Conservation (phyloP, 2,329 filamentous ascomycete genomes). For the Aspergillus chevalieri region DNA sequence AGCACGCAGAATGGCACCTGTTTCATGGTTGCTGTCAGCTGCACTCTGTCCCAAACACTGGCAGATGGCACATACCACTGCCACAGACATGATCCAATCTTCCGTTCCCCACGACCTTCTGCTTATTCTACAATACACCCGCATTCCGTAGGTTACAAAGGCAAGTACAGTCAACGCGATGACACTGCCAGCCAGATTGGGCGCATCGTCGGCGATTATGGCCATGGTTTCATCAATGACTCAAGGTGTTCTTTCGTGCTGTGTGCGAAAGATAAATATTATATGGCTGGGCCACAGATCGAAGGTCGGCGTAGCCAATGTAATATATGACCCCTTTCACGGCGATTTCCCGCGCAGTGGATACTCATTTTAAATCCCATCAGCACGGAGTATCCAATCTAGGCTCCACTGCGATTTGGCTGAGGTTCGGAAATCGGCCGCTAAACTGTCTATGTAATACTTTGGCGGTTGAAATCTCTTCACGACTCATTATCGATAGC, state of each 20-base stretch:
- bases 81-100: conserved; percentile 20
- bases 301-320: background rate
- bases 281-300: background rate
- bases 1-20: conserved; percentile 16
- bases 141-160: conserved; percentile 12
- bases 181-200: conserved; percentile 14
- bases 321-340: background rate
- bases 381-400: too few species aligned
- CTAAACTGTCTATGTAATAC: too few species aligned
- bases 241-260: background rate
- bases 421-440: too few species aligned
- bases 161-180: conserved; percentile 16
- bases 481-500: too few species aligned
- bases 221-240: conserved; percentile 8
- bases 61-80: conserved; percentile 9
- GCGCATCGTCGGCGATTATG: conserved; percentile 14
- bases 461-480: too few species aligned
- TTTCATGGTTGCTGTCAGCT: background rate
- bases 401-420: too few species aligned
- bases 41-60: background rate
- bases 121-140: conserved; percentile 14
- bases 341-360: background rate
- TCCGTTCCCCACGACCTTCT: conserved; percentile 16
- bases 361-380: too few species aligned
- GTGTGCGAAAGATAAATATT: background rate